These are phyloP conservation scores for Fusarium agapanthi DNA, from an alignment of 2,329 filamentous ascomycete genomes.

Conservation along the genomic window DNA sequence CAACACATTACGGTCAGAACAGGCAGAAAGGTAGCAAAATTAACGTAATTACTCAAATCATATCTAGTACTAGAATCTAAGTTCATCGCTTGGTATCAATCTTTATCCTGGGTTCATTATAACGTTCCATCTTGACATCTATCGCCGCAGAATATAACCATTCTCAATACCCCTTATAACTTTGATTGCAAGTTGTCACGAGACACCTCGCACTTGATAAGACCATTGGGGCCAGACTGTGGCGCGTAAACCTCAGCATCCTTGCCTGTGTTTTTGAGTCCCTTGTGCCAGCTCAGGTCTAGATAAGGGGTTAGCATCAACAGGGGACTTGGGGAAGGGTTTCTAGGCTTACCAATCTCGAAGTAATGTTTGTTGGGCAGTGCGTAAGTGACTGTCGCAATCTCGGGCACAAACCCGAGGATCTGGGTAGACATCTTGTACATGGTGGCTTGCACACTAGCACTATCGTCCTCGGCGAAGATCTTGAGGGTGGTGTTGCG, in stretches of 20 bases:
- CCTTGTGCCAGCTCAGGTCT: conserved; percentile 98
- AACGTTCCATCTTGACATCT: conserved; percentile 26
- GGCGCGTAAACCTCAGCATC: conserved; percentile 96
- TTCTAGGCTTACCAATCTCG: conserved; percentile 76
- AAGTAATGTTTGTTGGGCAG: conserved; percentile 99
- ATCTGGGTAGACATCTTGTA: conserved; percentile 97
- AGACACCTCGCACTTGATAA: conserved; percentile 92
- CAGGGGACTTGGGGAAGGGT: not conserved
- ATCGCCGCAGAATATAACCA: conserved; percentile 6
- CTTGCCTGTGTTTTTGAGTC: conserved; percentile 91
- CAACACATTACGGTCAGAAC: not conserved
- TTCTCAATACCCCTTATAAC: conserved; percentile 2
- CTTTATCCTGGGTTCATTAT: conserved; percentile 22
- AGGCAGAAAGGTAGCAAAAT: not conserved
- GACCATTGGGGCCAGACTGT: conserved; percentile 90
- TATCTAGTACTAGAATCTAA: conserved; percentile 12
- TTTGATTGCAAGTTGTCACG: conserved; percentile 52
- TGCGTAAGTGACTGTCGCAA: conserved; percentile 79
- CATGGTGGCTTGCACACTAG: conserved; percentile 97
- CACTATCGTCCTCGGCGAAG: conserved; percentile 89
- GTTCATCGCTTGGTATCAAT: conserved; percentile 32
- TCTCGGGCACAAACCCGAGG: conserved; percentile 75
- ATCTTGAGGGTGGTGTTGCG: conserved; percentile 86
- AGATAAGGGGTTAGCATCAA: conserved; percentile 31
- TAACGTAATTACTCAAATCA: not conserved